phyloP scores from a whole-genome alignment of 768 basidiomycete genomes.

The Leccinum fibrillosum region DNA sequence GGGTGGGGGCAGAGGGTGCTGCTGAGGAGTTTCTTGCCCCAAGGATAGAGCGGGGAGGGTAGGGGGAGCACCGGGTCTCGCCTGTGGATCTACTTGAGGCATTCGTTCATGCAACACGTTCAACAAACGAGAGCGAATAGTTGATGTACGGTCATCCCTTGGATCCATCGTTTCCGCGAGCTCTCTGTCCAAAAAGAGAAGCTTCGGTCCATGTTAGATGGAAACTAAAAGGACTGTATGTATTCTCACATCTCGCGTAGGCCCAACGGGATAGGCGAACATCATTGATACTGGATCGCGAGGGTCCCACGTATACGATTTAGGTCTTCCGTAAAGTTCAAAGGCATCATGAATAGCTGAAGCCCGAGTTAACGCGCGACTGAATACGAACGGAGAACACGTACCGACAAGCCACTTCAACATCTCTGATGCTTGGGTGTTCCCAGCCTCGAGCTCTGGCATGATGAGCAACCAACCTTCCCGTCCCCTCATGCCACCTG shows the following conservation, averaged over 20 bases:
- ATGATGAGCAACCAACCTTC: constrained; percentile 90
- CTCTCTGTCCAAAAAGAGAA: constrained; percentile 86
- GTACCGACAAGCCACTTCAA: constrained; percentile 86
- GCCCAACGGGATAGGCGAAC: constrained; percentile 92
- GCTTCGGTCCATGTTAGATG: constrained; percentile 40
- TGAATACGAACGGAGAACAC: constrained; percentile 22
- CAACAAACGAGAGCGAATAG: constrained; percentile 59
- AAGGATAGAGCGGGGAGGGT: constrained; percentile 18
- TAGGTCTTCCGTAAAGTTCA: constrained; percentile 84
- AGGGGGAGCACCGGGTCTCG: constrained; percentile 9
- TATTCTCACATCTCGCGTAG: constrained; percentile 70
- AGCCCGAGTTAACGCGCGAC: constrained; percentile 10
- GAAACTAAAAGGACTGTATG: not conserved
- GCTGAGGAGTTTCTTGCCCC: constrained; percentile 18
- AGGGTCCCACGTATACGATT: constrained; percentile 86
- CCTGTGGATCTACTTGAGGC: constrained; percentile 36
- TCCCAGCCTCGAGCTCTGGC: constrained; percentile 73
- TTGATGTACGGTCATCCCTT: constrained; percentile 72
- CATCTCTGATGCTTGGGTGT: constrained; percentile 75
- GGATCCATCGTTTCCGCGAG: constrained; percentile 75
- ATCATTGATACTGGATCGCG: constrained; percentile 78
- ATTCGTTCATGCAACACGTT: constrained; percentile 64
- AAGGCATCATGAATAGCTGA: constrained; percentile 84
- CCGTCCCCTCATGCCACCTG: constrained; percentile 60
- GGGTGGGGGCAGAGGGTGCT: constrained; percentile 27